These are phyloP conservation scores for Gossypium arboreum DNA, from an alignment of 345 rosid species.

Conservation along the genomic window DNA sequence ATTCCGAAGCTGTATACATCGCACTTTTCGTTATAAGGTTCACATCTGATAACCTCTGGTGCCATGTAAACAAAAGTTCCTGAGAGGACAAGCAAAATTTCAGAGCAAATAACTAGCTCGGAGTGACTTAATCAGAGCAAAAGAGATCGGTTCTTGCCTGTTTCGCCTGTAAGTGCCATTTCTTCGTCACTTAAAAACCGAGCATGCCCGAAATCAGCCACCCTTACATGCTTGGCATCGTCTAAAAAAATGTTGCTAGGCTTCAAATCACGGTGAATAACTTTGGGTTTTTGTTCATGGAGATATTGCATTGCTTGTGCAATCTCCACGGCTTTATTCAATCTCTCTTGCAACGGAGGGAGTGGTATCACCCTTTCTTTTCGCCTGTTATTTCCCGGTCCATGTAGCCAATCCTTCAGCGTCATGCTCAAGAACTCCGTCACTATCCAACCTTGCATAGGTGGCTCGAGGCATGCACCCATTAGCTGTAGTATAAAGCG, in stretches of 20 bases:
- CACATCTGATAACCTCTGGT: slow-evolving; percentile 53
- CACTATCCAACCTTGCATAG: slow-evolving; percentile 49
- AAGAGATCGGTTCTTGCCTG: slow-evolving; percentile 26
- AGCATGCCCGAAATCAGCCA: slow-evolving; percentile 69
- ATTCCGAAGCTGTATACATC: slow-evolving; percentile 55
- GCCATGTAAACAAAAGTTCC: slow-evolving; percentile 68
- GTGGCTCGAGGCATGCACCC: slow-evolving; percentile 60
- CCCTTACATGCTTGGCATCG: slow-evolving; percentile 40
- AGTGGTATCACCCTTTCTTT: slow-evolving; percentile 33
- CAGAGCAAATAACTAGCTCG: not conserved
- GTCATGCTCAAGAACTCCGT: slow-evolving; percentile 44
- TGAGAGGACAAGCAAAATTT: slow-evolving; percentile 9
- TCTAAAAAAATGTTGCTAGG: slow-evolving; percentile 62
- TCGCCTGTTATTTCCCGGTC: slow-evolving; percentile 23
- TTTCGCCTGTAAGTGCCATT: slow-evolving; percentile 60
- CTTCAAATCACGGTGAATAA: slow-evolving; percentile 64
- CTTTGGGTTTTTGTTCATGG: slow-evolving; percentile 55
- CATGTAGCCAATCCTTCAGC: slow-evolving; percentile 60
- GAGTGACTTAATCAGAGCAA: not conserved
- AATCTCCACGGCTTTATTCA: slow-evolving; percentile 45
- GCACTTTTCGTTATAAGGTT: slow-evolving; percentile 57
- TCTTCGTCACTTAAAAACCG: slow-evolving; percentile 41
- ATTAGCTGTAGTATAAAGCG: slow-evolving; percentile 45
- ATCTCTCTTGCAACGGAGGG: slow-evolving; percentile 41
- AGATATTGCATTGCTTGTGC: slow-evolving; percentile 64